Evolutionary conservation across 805 yeast genomes (phyloP).

Genomic region (Kodamaea kakaduensis): DNA sequence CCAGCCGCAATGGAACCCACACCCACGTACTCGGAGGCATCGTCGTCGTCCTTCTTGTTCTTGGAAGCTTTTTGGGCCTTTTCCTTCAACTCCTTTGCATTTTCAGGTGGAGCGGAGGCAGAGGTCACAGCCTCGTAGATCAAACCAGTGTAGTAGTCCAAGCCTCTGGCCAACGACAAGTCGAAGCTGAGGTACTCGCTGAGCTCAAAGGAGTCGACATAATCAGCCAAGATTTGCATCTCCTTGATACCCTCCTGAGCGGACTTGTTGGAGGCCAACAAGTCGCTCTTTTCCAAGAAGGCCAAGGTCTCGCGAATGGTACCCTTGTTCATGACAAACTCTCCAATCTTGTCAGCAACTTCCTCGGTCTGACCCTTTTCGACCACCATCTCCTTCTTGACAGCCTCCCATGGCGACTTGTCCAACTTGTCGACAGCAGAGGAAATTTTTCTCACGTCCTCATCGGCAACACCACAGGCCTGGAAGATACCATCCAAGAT

Average conservation of each 20-base stretch:
- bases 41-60: constrained; percentile 59
- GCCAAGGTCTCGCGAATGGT: constrained; percentile 59
- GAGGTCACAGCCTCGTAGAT: constrained; percentile 95
- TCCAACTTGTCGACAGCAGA: constrained; percentile 97
- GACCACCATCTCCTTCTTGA: constrained; percentile 83
- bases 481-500: constrained; percentile 93
- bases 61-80: constrained; percentile 35
- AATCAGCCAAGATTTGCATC: constrained; percentile 69
- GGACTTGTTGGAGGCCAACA: constrained; percentile 57
- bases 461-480: constrained; percentile 90
- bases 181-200: constrained; percentile 72
- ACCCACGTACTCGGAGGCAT: constrained; percentile 95
- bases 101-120: constrained; percentile 92
- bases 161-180: constrained; percentile 92
- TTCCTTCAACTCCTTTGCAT: constrained; percentile 64
- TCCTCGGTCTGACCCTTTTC: constrained; percentile 89
- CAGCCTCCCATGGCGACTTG: constrained; percentile 93
- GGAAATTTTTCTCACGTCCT: constrained; percentile 88
- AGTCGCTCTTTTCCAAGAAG: constrained; percentile 53
- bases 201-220: constrained; percentile 79
- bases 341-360: constrained; percentile 91
- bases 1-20: constrained; percentile 99
- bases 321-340: constrained; percentile 83
- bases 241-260: constrained; percentile 82
- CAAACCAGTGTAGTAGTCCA: constrained; percentile 95